Evolutionary conservation across 2,329 filamentous ascomycete genomes (phyloP).

Genomic region (Penicillium sp.): DNA sequence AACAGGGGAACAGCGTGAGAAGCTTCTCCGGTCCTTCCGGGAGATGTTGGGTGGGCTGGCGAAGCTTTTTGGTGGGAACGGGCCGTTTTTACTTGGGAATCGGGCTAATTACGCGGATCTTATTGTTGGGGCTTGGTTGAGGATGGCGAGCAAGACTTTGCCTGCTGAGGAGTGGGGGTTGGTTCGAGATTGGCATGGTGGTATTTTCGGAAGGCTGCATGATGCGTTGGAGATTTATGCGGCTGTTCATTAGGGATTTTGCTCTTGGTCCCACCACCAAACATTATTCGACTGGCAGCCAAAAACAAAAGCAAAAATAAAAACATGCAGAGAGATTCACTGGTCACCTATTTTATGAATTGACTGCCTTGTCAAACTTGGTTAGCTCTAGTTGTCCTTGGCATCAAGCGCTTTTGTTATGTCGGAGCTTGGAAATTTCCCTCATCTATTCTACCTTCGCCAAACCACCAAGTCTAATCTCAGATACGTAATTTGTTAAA

Average conservation of each 20-base stretch:
- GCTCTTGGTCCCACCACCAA: too few relatives aligned
- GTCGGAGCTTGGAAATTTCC: too few relatives aligned
- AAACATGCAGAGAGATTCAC: too few relatives aligned
- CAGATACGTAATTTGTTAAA: too few relatives aligned
- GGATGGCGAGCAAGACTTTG: slow-evolving; percentile 38
- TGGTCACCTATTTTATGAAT: too few relatives aligned
- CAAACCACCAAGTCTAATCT: too few relatives aligned
- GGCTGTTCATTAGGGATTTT: not conserved
- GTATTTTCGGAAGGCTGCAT: slow-evolving; percentile 45
- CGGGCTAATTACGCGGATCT: slow-evolving; percentile 47
- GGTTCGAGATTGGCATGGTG: slow-evolving; percentile 43
- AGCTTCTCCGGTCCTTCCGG: slow-evolving; percentile 36
- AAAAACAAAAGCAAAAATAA: too few relatives aligned
- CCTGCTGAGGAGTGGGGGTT: slow-evolving; percentile 43
- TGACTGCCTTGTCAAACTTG: too few relatives aligned
- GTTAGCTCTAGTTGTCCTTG: too few relatives aligned
- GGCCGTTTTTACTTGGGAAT: slow-evolving; percentile 44
- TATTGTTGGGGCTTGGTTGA: slow-evolving; percentile 51
- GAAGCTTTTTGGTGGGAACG: slow-evolving; percentile 36
- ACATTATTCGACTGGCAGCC: too few relatives aligned
- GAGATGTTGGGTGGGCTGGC: slow-evolving; percentile 38
- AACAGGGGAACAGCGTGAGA: slow-evolving; percentile 34
- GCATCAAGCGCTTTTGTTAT: too few relatives aligned
- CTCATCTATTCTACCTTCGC: too few relatives aligned
- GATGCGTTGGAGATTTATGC: slow-evolving; percentile 39